These are phyloP conservation scores for Malania oleifera DNA, from an alignment of 164 flowering plant genomes.

Conservation along the genomic window DNA sequence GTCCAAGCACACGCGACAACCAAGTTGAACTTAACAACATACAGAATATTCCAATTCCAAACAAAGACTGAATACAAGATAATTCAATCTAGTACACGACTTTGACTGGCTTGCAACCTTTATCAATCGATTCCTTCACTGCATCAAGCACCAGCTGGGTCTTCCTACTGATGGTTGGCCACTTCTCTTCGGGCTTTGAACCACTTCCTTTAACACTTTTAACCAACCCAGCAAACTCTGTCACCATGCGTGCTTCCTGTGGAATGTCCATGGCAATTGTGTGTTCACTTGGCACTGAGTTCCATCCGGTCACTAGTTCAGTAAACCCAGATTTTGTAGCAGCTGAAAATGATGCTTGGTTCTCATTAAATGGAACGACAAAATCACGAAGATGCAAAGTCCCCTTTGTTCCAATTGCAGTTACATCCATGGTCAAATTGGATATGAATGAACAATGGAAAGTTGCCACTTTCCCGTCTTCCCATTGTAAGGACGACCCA, in stretches of 20 bases:
- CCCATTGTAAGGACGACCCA: slow-evolving; percentile 55
- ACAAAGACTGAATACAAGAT: not conserved
- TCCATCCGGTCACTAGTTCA: slow-evolving; percentile 42
- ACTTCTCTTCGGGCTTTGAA: slow-evolving; percentile 41
- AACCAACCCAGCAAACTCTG: slow-evolving; percentile 55
- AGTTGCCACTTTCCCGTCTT: slow-evolving; percentile 53
- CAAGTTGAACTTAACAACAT: too few relatives aligned
- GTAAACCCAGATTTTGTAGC: slow-evolving; percentile 25
- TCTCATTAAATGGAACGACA: slow-evolving; percentile 58
- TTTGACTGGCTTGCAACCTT: slow-evolving; percentile 45
- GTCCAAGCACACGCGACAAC: too few relatives aligned
- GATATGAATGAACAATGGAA: slow-evolving; percentile 60
- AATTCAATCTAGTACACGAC: slow-evolving; percentile 12
- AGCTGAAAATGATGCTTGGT: slow-evolving; percentile 30
- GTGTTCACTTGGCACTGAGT: slow-evolving; percentile 44
- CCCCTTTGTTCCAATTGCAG: slow-evolving; percentile 57
- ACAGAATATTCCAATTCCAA: too few relatives aligned
- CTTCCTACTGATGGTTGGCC: slow-evolving; percentile 63
- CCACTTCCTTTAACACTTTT: slow-evolving; percentile 32
- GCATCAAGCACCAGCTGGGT: slow-evolving; percentile 65
- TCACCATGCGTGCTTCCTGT: slow-evolving; percentile 71
- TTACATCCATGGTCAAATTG: slow-evolving; percentile 51
- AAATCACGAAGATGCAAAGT: slow-evolving; percentile 50
- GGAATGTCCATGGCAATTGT: slow-evolving; percentile 41
- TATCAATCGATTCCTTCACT: slow-evolving; percentile 52